Evolutionary conservation across 495 filamentous ascomycete genomes (phyloP).

Genomic region (Cercophora sp.): DNA sequence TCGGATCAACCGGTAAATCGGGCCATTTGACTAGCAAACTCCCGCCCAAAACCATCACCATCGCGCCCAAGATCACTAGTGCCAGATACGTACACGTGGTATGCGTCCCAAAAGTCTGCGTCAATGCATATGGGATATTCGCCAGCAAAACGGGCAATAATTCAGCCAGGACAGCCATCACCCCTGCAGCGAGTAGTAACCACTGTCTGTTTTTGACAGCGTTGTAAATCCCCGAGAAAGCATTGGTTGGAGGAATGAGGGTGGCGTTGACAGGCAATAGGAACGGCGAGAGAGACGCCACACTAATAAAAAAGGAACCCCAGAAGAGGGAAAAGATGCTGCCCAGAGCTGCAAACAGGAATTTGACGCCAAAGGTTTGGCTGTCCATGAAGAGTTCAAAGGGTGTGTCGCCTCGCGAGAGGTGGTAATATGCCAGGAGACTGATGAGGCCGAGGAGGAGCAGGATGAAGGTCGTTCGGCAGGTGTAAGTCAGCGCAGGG

Average conservation of each 20-base stretch:
- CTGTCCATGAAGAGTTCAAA: slow-evolving; percentile 25
- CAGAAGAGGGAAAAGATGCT: slow-evolving; percentile 30
- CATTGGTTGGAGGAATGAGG: slow-evolving; percentile 16
- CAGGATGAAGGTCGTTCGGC: slow-evolving; percentile 21
- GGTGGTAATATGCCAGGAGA: slow-evolving; percentile 25
- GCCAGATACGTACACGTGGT: slow-evolving; percentile 24
- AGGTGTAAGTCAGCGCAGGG: slow-evolving; percentile 24
- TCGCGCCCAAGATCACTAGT: slow-evolving; percentile 21
- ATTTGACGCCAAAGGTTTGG: slow-evolving; percentile 30
- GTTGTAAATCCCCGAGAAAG: slow-evolving; percentile 24
- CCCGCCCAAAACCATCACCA: slow-evolving; percentile 25
- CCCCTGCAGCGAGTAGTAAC: slow-evolving; percentile 24
- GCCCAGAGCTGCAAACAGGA: slow-evolving; percentile 27
- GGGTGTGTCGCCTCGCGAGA: slow-evolving; percentile 18
- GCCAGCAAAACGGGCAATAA: slow-evolving; percentile 29
- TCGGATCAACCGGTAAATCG: slow-evolving; percentile 30
- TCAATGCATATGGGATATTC: slow-evolving; percentile 26
- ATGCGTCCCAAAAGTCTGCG: slow-evolving; percentile 22
- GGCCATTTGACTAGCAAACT: slow-evolving; percentile 30
- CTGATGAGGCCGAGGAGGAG: slow-evolving; percentile 20
- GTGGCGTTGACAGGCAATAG: neutral
- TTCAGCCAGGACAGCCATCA: slow-evolving; percentile 24
- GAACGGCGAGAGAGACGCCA: slow-evolving; percentile 1
- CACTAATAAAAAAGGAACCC: slow-evolving; percentile 31
- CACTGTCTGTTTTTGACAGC: slow-evolving; percentile 20